A percentile compares a stretch with the other conserved stretches of the same genome.
phyloP scores from a whole-genome alignment of 495 filamentous ascomycete genomes.

The Zalerion maritima region DNA sequence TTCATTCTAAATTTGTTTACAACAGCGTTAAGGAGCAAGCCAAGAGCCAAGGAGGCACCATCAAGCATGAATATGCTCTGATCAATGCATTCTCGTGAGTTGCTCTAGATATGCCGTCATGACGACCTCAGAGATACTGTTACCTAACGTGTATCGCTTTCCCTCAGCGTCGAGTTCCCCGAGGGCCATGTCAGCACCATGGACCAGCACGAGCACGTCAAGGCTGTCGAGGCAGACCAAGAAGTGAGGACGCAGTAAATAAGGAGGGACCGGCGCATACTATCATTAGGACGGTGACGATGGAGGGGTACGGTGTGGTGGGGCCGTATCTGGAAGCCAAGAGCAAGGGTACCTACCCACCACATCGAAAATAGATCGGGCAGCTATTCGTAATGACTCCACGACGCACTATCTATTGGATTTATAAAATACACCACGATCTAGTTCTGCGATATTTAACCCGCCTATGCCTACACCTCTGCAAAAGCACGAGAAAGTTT shows the following conservation, averaged over 20 bases:
- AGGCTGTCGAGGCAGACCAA: constrained; percentile 55
- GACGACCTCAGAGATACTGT: neutral
- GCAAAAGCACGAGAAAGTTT: too few relatives aligned
- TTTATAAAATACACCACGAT: too few relatives aligned
- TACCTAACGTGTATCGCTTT: constrained; percentile 1
- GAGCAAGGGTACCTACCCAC: too few relatives aligned
- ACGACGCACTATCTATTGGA: too few relatives aligned
- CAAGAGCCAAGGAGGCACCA: constrained; percentile 57
- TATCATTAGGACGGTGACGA: too few relatives aligned
- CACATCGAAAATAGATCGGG: too few relatives aligned
- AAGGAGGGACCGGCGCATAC: neutral
- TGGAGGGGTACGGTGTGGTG: too few relatives aligned
- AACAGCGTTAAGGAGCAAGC: constrained; percentile 59
- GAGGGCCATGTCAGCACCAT: constrained; percentile 48
- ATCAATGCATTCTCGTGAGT: constrained; percentile 87
- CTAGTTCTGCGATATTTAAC: too few relatives aligned
- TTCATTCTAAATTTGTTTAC: constrained; percentile 3
- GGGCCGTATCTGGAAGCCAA: too few relatives aligned
- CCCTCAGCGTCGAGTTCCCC: constrained; percentile 57
- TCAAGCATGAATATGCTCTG: constrained; percentile 67
- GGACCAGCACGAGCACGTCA: constrained; percentile 49
- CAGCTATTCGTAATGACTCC: too few relatives aligned
- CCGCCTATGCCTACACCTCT: too few relatives aligned
- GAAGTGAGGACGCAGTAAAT: constrained; percentile 57
- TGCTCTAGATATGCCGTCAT: neutral